Evolutionary conservation across 106 monocot species (phyloP).

Genomic region (Dendrobium nobile): DNA sequence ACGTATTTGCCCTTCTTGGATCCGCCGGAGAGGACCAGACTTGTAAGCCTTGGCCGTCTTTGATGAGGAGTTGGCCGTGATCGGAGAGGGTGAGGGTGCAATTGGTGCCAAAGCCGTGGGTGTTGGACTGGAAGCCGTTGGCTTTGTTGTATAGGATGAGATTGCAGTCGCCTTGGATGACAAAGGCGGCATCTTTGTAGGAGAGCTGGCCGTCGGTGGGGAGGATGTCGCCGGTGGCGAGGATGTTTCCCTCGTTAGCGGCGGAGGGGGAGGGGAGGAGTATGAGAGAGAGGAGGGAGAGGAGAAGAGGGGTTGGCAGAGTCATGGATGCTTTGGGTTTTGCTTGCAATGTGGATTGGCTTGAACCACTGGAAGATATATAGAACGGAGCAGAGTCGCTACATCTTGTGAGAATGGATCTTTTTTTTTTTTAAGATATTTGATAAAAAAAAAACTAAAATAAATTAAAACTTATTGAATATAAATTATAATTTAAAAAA

Average conservation of each 20-base stretch:
- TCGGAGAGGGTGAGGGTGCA: constrained; percentile 13
- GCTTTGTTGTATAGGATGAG: constrained; percentile 25
- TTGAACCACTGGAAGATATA: too few species aligned
- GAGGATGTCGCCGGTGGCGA: constrained; percentile 18
- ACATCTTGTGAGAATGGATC: too few species aligned
- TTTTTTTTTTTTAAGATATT: too few species aligned
- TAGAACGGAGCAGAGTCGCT: too few species aligned
- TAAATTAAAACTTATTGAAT: too few species aligned
- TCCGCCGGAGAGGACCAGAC: not conserved
- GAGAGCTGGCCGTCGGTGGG: constrained; percentile 13
- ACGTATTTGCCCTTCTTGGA: not conserved
- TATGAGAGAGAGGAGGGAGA: not conserved
- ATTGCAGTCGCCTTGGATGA: constrained; percentile 32
- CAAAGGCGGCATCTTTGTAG: constrained; percentile 2
- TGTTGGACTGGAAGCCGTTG: constrained; percentile 9
- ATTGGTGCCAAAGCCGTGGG: constrained; percentile 8
- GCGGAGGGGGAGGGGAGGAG: not conserved
- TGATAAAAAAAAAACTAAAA: too few species aligned
- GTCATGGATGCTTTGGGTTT: not conserved
- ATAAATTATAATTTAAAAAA: too few species aligned
- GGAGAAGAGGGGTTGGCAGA: not conserved
- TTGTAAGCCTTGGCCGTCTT: not conserved
- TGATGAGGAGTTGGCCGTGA: constrained; percentile 3
- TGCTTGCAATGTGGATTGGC: too few species aligned
- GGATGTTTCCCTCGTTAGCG: constrained; percentile 21